phyloP scores from a whole-genome alignment of 345 rosid genomes.

The Kandelia obovata region DNA sequence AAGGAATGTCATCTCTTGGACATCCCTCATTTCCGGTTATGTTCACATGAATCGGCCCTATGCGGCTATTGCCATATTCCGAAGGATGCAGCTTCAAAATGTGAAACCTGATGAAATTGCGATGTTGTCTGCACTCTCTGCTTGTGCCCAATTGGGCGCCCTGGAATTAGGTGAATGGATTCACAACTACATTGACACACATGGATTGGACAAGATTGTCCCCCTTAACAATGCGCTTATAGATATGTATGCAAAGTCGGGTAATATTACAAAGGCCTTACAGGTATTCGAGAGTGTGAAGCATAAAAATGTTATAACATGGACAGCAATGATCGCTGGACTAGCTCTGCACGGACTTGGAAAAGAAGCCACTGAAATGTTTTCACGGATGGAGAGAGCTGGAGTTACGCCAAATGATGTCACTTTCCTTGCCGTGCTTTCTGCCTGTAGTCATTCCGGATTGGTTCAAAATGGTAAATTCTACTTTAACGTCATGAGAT shows the following conservation, averaged over 20 bases:
- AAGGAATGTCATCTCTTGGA: constrained; percentile 65
- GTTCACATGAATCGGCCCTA: constrained; percentile 43
- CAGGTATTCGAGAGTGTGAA: constrained; percentile 44
- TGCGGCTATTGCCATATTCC: constrained; percentile 51
- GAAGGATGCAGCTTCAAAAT: constrained; percentile 51
- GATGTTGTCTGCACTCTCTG: constrained; percentile 58
- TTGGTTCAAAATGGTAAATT: constrained; percentile 47
- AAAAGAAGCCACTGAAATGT: constrained; percentile 57
- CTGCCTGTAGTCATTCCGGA: constrained; percentile 74
- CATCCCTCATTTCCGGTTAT: constrained; percentile 60
- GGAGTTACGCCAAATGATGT: constrained; percentile 51
- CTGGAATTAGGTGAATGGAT: constrained; percentile 62
- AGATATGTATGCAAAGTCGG: constrained; percentile 74
- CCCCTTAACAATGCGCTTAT: constrained; percentile 58
- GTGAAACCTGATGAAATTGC: constrained; percentile 67
- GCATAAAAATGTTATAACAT: constrained; percentile 49
- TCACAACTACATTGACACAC: constrained; percentile 35
- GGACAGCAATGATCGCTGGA: constrained; percentile 73
- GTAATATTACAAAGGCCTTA: constrained; percentile 51
- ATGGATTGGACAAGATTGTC: constrained; percentile 34
- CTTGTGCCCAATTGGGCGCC: constrained; percentile 65
- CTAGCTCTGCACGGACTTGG: constrained; percentile 66
- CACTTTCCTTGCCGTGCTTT: constrained; percentile 70
- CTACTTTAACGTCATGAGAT: constrained; percentile 46
- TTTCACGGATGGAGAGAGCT: constrained; percentile 53